phyloP scores from a whole-genome alignment of 371 early-diverging fungal genomes.

The Rhizomucor pusillus region DNA sequence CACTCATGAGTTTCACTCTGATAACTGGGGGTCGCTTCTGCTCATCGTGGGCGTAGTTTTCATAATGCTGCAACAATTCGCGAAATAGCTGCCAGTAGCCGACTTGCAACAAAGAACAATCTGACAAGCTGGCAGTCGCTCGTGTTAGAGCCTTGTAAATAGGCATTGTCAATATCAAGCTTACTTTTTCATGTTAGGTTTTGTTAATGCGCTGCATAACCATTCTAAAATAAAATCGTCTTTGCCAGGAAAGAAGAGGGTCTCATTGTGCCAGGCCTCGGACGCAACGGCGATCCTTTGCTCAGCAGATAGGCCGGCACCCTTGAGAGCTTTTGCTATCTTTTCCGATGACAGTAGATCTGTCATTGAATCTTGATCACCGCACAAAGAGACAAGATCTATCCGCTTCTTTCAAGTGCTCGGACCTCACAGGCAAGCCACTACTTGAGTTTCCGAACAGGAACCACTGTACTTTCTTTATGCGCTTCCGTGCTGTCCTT shows the following conservation, averaged over 20 bases:
- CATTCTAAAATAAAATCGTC: constrained; percentile 48
- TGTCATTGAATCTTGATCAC: no score
- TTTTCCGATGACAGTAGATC: constrained; percentile 52
- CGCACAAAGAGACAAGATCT: no score
- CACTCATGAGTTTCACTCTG: constrained; percentile 24
- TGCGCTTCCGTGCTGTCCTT: constrained; percentile 31
- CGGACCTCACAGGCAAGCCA: no score
- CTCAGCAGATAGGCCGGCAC: constrained; percentile 33
- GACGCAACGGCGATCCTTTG: constrained; percentile 33
- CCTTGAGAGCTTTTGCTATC: constrained; percentile 54
- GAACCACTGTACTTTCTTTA: no score
- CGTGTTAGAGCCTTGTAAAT: neutral
- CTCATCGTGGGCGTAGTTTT: constrained; percentile 6
- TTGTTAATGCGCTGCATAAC: constrained; percentile 38
- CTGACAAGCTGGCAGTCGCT: constrained; percentile 15
- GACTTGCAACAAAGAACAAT: constrained; percentile 27
- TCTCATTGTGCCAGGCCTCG: constrained; percentile 35
- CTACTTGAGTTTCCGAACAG: no score
- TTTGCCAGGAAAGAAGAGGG: constrained; percentile 46
- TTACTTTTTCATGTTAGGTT: constrained; percentile 45
- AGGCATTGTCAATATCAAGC: neutral
- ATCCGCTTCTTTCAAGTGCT: no score
- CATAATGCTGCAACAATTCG: constrained; percentile 29
- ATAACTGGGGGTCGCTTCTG: constrained; percentile 24
- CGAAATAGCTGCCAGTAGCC: constrained; percentile 34